Conservation (phyloP, 495 filamentous ascomycete species). For the Emericellopsis terricola region DNA sequence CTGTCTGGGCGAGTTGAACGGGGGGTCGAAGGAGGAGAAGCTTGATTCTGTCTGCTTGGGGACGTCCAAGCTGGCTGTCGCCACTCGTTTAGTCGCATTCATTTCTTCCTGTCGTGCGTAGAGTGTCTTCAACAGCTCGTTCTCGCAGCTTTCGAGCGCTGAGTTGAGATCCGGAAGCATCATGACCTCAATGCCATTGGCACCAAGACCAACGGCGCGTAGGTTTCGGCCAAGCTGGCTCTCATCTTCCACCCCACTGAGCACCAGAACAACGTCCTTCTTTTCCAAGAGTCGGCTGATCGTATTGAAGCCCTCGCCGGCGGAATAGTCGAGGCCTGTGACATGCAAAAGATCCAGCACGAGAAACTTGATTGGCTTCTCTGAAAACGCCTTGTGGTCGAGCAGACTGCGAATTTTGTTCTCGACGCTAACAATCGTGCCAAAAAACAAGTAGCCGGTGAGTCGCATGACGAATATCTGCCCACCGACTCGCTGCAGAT, state of each 20-base stretch:
- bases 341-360: constrained; percentile 83
- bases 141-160: constrained; percentile 86
- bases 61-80: constrained; percentile 33
- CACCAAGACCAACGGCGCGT: constrained; percentile 60
- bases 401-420: constrained; percentile 66
- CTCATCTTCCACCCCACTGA: constrained; percentile 61
- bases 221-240: constrained; percentile 61
- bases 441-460: constrained; percentile 86
- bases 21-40: constrained; percentile 16
- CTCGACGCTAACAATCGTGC: constrained; percentile 88
- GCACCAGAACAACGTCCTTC: constrained; percentile 56
- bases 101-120: constrained; percentile 39
- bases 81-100: constrained; percentile 10
- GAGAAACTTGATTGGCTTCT: constrained; percentile 68
- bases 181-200: constrained; percentile 44
- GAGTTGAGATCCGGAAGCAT: constrained; percentile 84
- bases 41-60: constrained; percentile 14
- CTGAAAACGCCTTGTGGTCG: constrained; percentile 57
- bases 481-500: constrained; percentile 62
- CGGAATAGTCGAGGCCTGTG: constrained; percentile 86
- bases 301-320: constrained; percentile 82
- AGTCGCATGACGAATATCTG: constrained; percentile 86
- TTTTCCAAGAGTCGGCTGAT: constrained; percentile 65
- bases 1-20: constrained; percentile 62
- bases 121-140: constrained; percentile 76